phyloP scores from a whole-genome alignment of 2,329 filamentous ascomycete species.

The Alternaria ethzedia region DNA sequence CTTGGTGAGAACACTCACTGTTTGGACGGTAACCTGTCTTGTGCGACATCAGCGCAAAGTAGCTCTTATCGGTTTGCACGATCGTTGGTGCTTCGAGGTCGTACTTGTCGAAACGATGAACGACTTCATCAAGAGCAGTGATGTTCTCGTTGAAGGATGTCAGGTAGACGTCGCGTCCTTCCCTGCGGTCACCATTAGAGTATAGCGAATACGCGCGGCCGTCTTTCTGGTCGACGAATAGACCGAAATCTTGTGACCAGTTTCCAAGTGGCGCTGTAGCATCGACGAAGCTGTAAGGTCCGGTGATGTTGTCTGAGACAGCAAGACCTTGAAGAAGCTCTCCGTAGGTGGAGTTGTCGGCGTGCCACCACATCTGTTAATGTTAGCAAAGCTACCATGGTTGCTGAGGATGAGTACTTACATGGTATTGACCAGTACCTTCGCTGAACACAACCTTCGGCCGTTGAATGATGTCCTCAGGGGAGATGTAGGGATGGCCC shows the following conservation, averaged over 20 bases:
- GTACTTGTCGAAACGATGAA: conserved; percentile 64
- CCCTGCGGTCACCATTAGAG: conserved; percentile 63
- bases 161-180: conserved; percentile 65
- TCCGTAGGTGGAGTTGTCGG: conserved; percentile 64
- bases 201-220: conserved; percentile 64
- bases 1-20: conserved; percentile 35
- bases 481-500: conserved; percentile 62
- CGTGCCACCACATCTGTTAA: conserved; percentile 65
- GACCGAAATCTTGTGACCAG: conserved; percentile 68
- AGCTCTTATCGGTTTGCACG: conserved; percentile 65
- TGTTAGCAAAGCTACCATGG: not conserved
- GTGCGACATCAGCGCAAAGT: conserved; percentile 67
- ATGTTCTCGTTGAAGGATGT: conserved; percentile 61
- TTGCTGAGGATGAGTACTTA: conserved; percentile 33
- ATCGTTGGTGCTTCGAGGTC: conserved; percentile 67
- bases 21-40: conserved; percentile 70
- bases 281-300: conserved; percentile 62
- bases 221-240: conserved; percentile 66
- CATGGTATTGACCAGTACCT: conserved; percentile 62
- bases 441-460: conserved; percentile 68
- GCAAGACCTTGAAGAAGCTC: conserved; percentile 64
- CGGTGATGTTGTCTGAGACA: conserved; percentile 58
- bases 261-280: conserved; percentile 64
- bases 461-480: conserved; percentile 64
- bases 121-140: conserved; percentile 59